These are phyloP conservation scores for Paramecium biaurelia DNA, from an alignment of 73 alveolate genomes.

Conservation along the genomic window DNA sequence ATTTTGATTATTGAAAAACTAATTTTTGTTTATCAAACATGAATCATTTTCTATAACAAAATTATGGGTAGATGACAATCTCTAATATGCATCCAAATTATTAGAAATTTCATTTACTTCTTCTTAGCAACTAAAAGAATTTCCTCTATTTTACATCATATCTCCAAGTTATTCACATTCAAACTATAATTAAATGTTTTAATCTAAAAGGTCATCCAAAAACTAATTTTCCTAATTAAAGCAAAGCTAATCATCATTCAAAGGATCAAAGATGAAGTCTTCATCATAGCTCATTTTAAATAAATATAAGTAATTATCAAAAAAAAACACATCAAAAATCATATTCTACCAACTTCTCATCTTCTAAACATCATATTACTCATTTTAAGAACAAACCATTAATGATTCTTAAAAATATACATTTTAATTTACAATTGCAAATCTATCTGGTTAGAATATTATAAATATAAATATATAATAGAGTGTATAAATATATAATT, in stretches of 20 bases:
- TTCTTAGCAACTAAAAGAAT: background rate
- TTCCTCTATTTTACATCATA: background rate
- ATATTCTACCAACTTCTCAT: background rate
- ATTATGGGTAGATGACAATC: background rate
- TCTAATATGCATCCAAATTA: background rate
- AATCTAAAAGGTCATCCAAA: background rate
- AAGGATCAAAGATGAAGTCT: background rate
- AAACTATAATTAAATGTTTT: background rate
- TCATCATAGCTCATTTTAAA: constrained; percentile 1
- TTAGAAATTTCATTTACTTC: background rate
- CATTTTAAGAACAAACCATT: background rate
- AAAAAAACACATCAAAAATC: background rate
- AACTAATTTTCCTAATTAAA: background rate
- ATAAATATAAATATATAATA: background rate
- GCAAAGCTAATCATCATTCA: background rate
- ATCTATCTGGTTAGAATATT: background rate
- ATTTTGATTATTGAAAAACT: background rate
- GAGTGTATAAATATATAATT: background rate
- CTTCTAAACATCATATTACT: background rate
- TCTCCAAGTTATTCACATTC: background rate
- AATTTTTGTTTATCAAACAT: background rate
- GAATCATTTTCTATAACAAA: background rate
- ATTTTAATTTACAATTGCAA: background rate
- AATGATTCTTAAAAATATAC: background rate
- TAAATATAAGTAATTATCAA: background rate